Percentiles rank a stretch among this genome's conserved stretches.
Conservation (phyloP, 2,329 filamentous ascomycete genomes). For the Laburnicola sp. region DNA sequence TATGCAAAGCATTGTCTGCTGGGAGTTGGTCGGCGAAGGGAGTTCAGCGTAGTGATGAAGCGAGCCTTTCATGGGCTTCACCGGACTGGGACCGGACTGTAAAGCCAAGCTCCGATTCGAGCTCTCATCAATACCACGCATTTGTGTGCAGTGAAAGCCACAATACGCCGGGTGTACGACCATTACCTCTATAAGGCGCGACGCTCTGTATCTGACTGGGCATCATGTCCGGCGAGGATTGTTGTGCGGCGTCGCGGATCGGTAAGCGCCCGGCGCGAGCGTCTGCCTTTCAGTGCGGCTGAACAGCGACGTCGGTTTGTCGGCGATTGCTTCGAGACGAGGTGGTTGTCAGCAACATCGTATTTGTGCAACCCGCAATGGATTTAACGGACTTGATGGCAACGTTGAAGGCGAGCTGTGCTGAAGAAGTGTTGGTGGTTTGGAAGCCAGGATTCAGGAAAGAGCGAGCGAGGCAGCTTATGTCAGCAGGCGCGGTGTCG, state of each 20-base stretch:
- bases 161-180: background rate
- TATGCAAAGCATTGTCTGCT: background rate
- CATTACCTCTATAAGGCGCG: no score
- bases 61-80: background rate
- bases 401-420: no score
- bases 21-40: background rate
- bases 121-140: no score
- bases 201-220: background rate
- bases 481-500: no score
- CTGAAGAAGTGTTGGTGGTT: no score
- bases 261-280: background rate
- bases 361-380: background rate
- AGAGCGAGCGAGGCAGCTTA: no score
- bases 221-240: background rate
- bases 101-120: background rate
- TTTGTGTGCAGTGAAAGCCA: background rate
- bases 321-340: background rate
- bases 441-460: no score
- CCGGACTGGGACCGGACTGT: no score
- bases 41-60: background rate
- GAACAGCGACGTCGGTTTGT: background rate
- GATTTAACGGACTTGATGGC: constrained; percentile 1
- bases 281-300: background rate
- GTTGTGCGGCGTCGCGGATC: background rate
- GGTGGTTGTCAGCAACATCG: background rate